Percentiles rank a stretch among this genome's conserved stretches.
These are phyloP conservation scores for Claviceps monticola DNA, from an alignment of 2,329 filamentous ascomycete genomes.

Conservation along the genomic window DNA sequence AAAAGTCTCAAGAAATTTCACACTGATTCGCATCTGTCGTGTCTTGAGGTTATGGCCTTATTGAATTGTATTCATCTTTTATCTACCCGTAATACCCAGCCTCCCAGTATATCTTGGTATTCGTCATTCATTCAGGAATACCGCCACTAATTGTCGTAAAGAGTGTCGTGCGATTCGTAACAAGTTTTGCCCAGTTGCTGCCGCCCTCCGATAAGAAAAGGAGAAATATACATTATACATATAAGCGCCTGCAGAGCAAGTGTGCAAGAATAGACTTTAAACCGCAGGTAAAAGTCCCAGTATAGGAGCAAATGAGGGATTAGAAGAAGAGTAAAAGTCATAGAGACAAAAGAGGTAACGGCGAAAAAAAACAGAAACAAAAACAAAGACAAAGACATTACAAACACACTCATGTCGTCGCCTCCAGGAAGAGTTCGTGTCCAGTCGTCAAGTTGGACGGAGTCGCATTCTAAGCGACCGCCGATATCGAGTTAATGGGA, in stretches of 20 bases:
- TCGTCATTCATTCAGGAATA: not conserved
- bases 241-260: not conserved
- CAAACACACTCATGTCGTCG: too few species aligned
- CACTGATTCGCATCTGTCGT: not conserved
- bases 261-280: too few species aligned
- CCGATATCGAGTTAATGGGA: slow-evolving; percentile 15
- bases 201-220: not conserved
- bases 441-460: not conserved
- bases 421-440: not conserved
- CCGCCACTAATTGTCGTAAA: not conserved
- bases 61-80: not conserved
- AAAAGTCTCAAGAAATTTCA: too few species aligned
- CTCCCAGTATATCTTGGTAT: not conserved
- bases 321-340: not conserved
- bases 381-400: not conserved
- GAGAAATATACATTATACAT: slow-evolving; percentile 2
- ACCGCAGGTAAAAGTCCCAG: too few species aligned
- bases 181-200: not conserved
- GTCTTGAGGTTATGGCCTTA: not conserved
- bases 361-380: not conserved
- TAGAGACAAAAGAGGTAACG: not conserved
- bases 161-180: not conserved
- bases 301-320: not conserved
- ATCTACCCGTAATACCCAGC: not conserved
- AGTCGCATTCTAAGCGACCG: slow-evolving; percentile 10